These are phyloP conservation scores for Huntiella moniliformis DNA, from an alignment of 2,329 filamentous ascomycete species.

Conservation along the genomic window DNA sequence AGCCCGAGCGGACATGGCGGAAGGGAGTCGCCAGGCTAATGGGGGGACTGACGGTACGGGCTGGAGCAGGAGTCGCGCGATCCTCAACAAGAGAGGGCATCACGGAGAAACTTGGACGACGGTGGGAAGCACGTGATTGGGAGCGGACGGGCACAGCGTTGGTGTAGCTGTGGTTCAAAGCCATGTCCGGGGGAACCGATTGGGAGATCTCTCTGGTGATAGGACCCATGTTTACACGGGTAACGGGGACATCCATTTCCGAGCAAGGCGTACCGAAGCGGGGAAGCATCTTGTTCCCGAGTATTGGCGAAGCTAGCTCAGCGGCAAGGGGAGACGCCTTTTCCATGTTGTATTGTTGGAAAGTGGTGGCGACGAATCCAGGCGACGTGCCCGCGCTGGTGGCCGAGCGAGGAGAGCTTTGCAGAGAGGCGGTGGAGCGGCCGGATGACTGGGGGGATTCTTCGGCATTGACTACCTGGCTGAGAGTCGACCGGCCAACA, in stretches of 20 bases:
- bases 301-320: slow-evolving; percentile 34
- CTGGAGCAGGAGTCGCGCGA: slow-evolving; percentile 22
- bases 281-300: slow-evolving; percentile 34
- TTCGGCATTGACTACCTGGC: slow-evolving; percentile 10
- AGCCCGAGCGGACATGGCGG: slow-evolving; percentile 15
- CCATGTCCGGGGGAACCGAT: slow-evolving; percentile 85
- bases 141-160: slow-evolving; percentile 24
- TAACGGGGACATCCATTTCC: slow-evolving; percentile 75
- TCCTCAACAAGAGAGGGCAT: slow-evolving; percentile 55
- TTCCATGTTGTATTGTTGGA: slow-evolving; percentile 34
- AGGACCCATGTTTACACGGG: slow-evolving; percentile 49
- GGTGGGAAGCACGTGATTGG: slow-evolving; percentile 35
- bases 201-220: slow-evolving; percentile 65
- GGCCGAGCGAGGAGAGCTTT: slow-evolving; percentile 18
- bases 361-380: slow-evolving; percentile 16
- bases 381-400: slow-evolving; percentile 18
- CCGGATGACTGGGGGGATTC: slow-evolving; percentile 4
- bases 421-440: not conserved
- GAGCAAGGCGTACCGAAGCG: slow-evolving; percentile 75
- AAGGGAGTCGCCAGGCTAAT: slow-evolving; percentile 19
- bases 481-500: slow-evolving; percentile 4
- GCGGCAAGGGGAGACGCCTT: slow-evolving; percentile 31
- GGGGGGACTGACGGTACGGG: slow-evolving; percentile 2
- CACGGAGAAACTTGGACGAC: slow-evolving; percentile 48
- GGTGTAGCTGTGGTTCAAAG: slow-evolving; percentile 32